Conservation (phyloP, 768 basidiomycete genomes). For the Tulasnella sp. region DNA sequence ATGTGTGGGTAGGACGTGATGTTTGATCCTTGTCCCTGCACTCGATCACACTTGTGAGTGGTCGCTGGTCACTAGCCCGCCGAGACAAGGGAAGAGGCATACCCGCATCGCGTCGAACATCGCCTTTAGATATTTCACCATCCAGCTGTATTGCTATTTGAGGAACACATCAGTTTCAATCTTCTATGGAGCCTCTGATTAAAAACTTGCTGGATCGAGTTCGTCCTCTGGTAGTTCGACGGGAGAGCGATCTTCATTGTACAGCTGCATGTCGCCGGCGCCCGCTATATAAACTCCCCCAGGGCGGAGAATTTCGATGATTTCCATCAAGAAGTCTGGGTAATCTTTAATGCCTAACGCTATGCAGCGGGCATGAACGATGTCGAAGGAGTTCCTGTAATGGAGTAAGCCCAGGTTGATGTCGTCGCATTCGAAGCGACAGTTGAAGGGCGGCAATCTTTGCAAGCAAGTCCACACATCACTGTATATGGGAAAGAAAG, state of each 20-base stretch:
- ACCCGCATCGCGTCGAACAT: neutral
- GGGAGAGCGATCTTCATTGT: neutral
- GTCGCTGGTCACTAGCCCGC: neutral
- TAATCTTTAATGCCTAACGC: neutral
- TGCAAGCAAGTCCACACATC: neutral
- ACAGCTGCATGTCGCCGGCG: neutral
- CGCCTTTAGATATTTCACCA: neutral
- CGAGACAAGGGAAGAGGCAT: neutral
- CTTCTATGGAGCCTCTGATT: neutral
- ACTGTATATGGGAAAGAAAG: neutral
- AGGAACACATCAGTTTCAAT: too few relatives aligned
- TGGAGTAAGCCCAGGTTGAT: constrained; percentile 5
- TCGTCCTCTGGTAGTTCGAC: neutral
- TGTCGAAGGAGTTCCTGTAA: constrained; percentile 1
- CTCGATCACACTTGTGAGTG: neutral
- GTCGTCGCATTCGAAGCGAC: constrained; percentile 10
- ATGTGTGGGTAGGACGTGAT: neutral
- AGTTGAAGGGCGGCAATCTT: constrained; percentile 1
- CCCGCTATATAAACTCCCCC: constrained; percentile 3
- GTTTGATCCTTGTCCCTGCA: neutral
- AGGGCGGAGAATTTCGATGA: neutral
- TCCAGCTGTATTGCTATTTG: neutral
- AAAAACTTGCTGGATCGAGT: neutral
- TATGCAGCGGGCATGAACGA: constrained; percentile 3
- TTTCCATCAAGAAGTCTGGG: neutral